Percentiles rank a stretch among this genome's conserved stretches.
Evolutionary conservation across 305 asterid species (phyloP).

Genomic region (Solanum aculeatissimum): DNA sequence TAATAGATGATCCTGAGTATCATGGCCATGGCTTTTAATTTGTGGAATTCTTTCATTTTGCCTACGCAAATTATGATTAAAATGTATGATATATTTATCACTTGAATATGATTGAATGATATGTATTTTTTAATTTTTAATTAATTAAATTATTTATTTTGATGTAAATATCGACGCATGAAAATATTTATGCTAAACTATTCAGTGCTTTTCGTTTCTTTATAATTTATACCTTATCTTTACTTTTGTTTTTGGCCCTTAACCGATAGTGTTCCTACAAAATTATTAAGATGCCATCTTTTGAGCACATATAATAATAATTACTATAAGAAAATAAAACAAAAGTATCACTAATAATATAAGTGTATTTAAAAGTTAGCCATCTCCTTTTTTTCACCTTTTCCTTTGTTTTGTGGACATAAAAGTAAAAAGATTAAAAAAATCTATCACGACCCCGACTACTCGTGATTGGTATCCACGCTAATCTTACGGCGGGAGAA

Average conservation of each 20-base stretch:
- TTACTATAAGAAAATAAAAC: not conserved
- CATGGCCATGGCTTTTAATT: not conserved
- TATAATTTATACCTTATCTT: not conserved
- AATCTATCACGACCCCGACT: too few relatives aligned
- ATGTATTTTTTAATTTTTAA: not conserved
- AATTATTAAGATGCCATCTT: not conserved
- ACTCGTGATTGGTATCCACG: too few relatives aligned
- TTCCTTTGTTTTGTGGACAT: not conserved
- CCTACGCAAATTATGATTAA: not conserved
- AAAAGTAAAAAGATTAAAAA: not conserved
- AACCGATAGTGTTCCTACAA: not conserved
- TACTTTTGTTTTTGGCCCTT: not conserved
- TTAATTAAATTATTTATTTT: not conserved
- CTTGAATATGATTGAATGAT: not conserved
- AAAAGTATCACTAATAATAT: not conserved
- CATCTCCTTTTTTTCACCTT: not conserved
- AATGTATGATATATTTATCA: too few relatives aligned
- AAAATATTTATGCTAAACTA: not conserved
- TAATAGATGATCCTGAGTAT: not conserved
- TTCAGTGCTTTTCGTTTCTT: not conserved
- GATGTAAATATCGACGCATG: not conserved
- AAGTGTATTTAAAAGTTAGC: not conserved
- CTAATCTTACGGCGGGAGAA: too few relatives aligned
- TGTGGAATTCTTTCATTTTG: not conserved
- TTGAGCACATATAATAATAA: not conserved